Base-by-base conservation (phyloP, 129 eudicot species). In the Dittrichia graveolens region DNA sequence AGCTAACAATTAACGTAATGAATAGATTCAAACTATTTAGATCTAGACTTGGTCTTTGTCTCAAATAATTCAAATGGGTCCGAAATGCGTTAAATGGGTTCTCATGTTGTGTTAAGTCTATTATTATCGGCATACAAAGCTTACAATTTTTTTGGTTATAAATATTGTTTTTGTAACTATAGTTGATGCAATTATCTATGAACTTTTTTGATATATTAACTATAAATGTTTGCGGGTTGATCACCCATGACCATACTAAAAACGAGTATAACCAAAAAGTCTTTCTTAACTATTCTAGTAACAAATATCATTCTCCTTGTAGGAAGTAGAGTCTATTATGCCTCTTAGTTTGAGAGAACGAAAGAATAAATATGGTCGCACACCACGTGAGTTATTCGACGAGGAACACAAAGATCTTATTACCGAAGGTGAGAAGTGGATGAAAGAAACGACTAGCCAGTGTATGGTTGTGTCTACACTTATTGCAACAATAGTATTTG, bases 381-480 rank as follows among this genome's bases (percentile, higher is more conserved):
- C 77, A 18, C 77, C 81, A 15, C 34, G 31, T 12, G 59, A 43
- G 16, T 7, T 69, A n/a, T 78, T 78, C 65, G 49, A 69, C 0
- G 38, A 69, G 34, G 56, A 37, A 6, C 81, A 78, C 52, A 61
- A 77, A 60, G 81, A 69, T 38, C 45, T 78, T 10, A 40, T 44
- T 16, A 8, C 24, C 14, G 11, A 70, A 60, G 81, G 76, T n/a
- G 76, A 69, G 44, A 44, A 69, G 5, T 78, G 64, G 81, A 59
- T 70, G 42, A 69, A 70, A 19, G 54, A 18, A 44, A 61, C 55
- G 7, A 56, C 72, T 11, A 42, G 8, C 31, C 16, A 46, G 34
- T 39, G 24, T 43, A 59, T 61, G 69, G 48, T 69, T 31, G 63
- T 70, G 11, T 10, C 67, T 3, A 46, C 77, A 13, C 43, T 72